Evolutionary conservation across 1,139 yeast genomes (phyloP).

Genomic region (Debaryomyces nepalensis): DNA sequence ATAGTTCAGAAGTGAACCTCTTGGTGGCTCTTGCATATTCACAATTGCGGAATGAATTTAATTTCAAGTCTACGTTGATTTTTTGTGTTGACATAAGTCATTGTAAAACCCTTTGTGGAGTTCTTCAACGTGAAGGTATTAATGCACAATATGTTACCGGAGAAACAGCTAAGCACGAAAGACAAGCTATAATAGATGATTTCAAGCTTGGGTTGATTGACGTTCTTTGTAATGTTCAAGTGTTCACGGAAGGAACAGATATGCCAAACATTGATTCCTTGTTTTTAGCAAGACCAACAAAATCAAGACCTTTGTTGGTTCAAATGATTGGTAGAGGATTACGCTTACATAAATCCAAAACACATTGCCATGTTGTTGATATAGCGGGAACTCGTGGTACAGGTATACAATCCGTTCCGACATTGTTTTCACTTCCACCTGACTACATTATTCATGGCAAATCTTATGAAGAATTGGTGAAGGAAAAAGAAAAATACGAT

Average conservation of each 20-base stretch:
- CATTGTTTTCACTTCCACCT: slow-evolving; percentile 51
- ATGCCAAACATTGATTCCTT: slow-evolving; percentile 88
- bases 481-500: slow-evolving; percentile 28
- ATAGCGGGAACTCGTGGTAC: slow-evolving; percentile 65
- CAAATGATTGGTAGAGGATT: slow-evolving; percentile 96
- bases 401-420: slow-evolving; percentile 67
- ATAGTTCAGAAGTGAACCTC: slow-evolving; percentile 56
- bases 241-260: slow-evolving; percentile 95
- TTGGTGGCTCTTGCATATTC: slow-evolving; percentile 64
- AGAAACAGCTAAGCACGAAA: slow-evolving; percentile 55
- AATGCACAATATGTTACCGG: slow-evolving; percentile 79
- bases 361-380: slow-evolving; percentile 75
- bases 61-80: slow-evolving; percentile 65
- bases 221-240: slow-evolving; percentile 85
- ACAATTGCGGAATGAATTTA: slow-evolving; percentile 38
- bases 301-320: slow-evolving; percentile 67
- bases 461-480: slow-evolving; percentile 30
- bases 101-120: slow-evolving; percentile 56
- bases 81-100: slow-evolving; percentile 81
- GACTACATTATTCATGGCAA: slow-evolving; percentile 37
- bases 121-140: slow-evolving; percentile 63
- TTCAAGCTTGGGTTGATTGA: slow-evolving; percentile 67
- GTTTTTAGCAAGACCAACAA: slow-evolving; percentile 80
- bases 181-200: slow-evolving; percentile 57
- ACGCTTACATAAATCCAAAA: slow-evolving; percentile 63